These are phyloP conservation scores for Fragilariopsis cylindrus DNA, from an alignment of 108 stramenopile genomes.

Conservation along the genomic window DNA sequence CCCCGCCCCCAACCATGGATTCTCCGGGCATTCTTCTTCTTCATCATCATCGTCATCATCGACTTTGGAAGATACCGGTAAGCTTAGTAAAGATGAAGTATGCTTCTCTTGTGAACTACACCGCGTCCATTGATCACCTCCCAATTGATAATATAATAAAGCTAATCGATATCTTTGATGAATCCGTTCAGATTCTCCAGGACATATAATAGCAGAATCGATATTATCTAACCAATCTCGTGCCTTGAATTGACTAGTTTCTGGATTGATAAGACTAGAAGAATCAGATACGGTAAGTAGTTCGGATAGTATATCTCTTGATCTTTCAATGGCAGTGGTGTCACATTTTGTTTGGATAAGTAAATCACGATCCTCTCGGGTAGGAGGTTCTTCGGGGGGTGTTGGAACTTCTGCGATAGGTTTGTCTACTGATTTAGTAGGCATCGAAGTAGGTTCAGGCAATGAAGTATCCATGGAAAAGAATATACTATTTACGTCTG, in stretches of 20 bases:
- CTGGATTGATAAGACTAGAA: constrained; percentile 13
- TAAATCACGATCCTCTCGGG: constrained; percentile 7
- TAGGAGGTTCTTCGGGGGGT: constrained; percentile 11
- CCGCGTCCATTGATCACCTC: constrained; percentile 39
- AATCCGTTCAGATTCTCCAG: constrained; percentile 24
- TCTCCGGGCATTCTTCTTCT: constrained; percentile 14
- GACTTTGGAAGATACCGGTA: background rate
- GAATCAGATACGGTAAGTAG: constrained; percentile 30
- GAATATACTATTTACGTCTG: background rate
- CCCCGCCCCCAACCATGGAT: constrained; percentile 20
- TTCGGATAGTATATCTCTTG: constrained; percentile 40
- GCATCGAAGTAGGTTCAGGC: constrained; percentile 11
- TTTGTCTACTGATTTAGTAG: background rate
- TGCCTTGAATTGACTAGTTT: constrained; percentile 47
- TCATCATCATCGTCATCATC: background rate
- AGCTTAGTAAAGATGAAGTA: background rate
- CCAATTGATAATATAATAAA: constrained; percentile 39
- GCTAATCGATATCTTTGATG: constrained; percentile 42
- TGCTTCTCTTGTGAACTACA: constrained; percentile 30
- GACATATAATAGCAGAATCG: constrained; percentile 56
- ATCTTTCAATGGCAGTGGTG: constrained; percentile 35
- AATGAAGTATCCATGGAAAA: constrained; percentile 5
- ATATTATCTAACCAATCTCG: constrained; percentile 52
- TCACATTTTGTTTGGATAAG: constrained; percentile 42
- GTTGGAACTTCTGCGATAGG: background rate